These are phyloP conservation scores for Torulaspora gathmanii DNA, from an alignment of 805 yeast genomes.

Conservation along the genomic window DNA sequence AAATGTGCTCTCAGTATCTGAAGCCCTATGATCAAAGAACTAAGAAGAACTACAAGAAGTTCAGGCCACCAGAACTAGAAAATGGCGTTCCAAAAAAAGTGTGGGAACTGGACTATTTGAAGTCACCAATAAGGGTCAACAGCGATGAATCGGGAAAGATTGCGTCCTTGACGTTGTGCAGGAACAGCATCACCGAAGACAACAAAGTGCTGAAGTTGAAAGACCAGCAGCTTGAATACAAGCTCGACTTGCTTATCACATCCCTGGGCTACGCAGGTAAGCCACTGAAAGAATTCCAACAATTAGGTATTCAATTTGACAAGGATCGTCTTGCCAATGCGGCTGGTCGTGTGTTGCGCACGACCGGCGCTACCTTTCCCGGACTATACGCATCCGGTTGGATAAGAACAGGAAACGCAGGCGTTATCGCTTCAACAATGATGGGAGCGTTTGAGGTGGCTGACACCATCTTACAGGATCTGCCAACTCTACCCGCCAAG, in stretches of 20 bases:
- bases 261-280: slow-evolving; percentile 80
- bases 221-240: slow-evolving; percentile 26
- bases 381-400: slow-evolving; percentile 85
- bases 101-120: slow-evolving; percentile 71
- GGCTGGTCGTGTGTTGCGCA: slow-evolving; percentile 42
- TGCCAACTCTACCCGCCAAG: slow-evolving; percentile 24
- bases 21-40: slow-evolving; percentile 33
- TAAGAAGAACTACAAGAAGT: slow-evolving; percentile 28
- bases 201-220: slow-evolving; percentile 28
- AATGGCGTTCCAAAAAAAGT: slow-evolving; percentile 23
- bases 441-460: slow-evolving; percentile 76
- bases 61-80: slow-evolving; percentile 14
- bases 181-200: slow-evolving; percentile 19
- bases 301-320: slow-evolving; percentile 48
- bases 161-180: slow-evolving; percentile 24
- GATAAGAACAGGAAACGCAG: slow-evolving; percentile 81
- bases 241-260: slow-evolving; percentile 65
- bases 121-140: slow-evolving; percentile 54
- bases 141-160: slow-evolving; percentile 38
- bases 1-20: slow-evolving; percentile 54
- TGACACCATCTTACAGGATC: slow-evolving; percentile 56
- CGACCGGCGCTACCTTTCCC: slow-evolving; percentile 22
- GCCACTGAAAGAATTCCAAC: slow-evolving; percentile 55
- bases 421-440: slow-evolving; percentile 89
- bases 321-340: slow-evolving; percentile 45